phyloP scores from a whole-genome alignment of 2,329 filamentous ascomycete genomes.

The Fusarium aywerte region DNA sequence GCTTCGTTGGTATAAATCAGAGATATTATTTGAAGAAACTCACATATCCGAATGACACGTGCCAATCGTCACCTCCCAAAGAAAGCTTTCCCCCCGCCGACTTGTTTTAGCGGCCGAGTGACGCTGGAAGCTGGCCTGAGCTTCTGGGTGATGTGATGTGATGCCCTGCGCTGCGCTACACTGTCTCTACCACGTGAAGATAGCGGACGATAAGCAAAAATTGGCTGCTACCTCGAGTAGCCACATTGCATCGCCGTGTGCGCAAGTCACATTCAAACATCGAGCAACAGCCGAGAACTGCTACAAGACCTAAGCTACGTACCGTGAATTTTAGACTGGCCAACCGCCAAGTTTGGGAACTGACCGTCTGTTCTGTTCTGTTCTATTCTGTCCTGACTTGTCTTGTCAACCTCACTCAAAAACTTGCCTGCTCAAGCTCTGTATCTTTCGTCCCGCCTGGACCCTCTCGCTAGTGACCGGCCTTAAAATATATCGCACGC shows the following conservation, averaged over 20 bases:
- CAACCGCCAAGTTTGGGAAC: conserved; percentile 25
- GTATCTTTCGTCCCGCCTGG: conserved; percentile 8
- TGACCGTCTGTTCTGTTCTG: conserved; percentile 7
- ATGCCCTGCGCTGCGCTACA: not conserved
- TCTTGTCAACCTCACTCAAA: conserved; percentile 6
- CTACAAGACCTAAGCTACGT: conserved; percentile 28
- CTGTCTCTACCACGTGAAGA: conserved; percentile 43
- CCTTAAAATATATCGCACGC: conserved; percentile 26
- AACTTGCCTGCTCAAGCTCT: conserved; percentile 1
- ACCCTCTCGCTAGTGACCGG: conserved; percentile 27
- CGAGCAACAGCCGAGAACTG: conserved; percentile 30
- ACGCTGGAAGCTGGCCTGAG: conserved; percentile 16
- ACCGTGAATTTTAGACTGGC: conserved; percentile 28
- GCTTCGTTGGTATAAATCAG: not conserved
- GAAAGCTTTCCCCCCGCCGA: conserved; percentile 24
- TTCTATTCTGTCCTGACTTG: conserved; percentile 10
- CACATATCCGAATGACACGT: conserved; percentile 23
- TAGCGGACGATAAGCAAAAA: conserved; percentile 46
- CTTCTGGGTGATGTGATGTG: conserved; percentile 20
- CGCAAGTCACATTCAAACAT: conserved; percentile 42
- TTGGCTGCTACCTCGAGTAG: conserved; percentile 42
- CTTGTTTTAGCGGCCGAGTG: conserved; percentile 28
- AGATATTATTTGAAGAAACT: not conserved
- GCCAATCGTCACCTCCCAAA: conserved; percentile 24
- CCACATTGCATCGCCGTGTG: conserved; percentile 45